A percentile compares a stretch with the other conserved stretches of the same genome.
phyloP scores from a whole-genome alignment of 306 rosid genomes.

The Quercus gilva region DNA sequence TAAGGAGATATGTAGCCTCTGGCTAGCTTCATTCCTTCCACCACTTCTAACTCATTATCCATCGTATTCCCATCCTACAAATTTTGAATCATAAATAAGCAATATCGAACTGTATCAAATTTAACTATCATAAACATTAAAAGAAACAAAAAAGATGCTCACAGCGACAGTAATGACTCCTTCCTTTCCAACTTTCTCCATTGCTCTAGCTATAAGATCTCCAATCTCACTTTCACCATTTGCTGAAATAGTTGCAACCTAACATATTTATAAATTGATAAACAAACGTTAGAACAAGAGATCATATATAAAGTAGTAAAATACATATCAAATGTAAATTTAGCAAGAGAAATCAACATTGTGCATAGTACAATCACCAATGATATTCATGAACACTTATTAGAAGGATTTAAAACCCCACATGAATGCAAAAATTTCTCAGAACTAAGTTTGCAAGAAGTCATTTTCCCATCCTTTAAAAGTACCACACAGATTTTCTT shows the following conservation, averaged over 20 bases:
- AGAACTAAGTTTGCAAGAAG: not conserved
- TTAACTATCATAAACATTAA: not conserved
- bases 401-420: not conserved
- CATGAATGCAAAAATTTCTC: not conserved
- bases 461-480: not conserved
- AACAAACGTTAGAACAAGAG: not conserved
- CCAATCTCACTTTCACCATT: conserved; percentile 93
- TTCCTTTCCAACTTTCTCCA: conserved; percentile 98
- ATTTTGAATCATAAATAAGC: conserved; percentile 18
- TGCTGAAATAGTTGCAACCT: conserved; percentile 97
- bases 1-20: conserved; percentile 93
- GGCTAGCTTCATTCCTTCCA: conserved; percentile 91
- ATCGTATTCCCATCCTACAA: conserved; percentile 88
- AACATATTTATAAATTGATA: conserved; percentile 12
- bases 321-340: not conserved
- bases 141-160: conserved; percentile 29
- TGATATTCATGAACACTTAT: not conserved
- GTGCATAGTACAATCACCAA: not conserved
- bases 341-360: not conserved
- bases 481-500: not conserved
- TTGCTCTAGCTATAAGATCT: conserved; percentile 87
- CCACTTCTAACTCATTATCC: conserved; percentile 95
- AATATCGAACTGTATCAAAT: conserved; percentile 3
- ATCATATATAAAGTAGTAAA: not conserved
- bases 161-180: conserved; percentile 94